Conservation (phyloP, 352 stramenopile genomes). For the Phytophthora idaei region DNA sequence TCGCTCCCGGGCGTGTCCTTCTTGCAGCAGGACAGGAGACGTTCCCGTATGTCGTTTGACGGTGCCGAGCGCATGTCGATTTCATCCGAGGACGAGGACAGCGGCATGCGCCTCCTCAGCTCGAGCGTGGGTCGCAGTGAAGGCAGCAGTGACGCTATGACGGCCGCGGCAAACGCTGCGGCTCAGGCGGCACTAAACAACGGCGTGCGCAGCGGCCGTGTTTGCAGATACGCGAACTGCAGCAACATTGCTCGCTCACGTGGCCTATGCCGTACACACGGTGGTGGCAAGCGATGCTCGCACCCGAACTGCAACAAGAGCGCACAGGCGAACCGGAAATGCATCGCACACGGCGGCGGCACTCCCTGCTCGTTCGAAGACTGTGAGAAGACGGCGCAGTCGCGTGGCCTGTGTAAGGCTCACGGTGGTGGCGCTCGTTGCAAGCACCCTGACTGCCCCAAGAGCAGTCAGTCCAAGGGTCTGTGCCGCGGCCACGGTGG, state of each 20-base stretch:
- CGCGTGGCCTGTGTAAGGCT: conserved; percentile 81
- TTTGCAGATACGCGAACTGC: conserved; percentile 84
- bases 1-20: conserved; percentile 71
- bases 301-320: conserved; percentile 88
- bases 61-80: conserved; percentile 61
- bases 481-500: conserved; percentile 84
- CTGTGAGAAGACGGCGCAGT: conserved; percentile 89
- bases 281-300: conserved; percentile 80
- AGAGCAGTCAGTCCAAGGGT: conserved; percentile 85
- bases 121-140: conserved; percentile 65
- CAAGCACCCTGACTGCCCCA: conserved; percentile 86
- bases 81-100: conserved; percentile 77
- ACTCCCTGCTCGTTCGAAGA: conserved; percentile 86
- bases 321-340: conserved; percentile 89
- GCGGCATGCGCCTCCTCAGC: conserved; percentile 70
- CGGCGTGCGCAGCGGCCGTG: conserved; percentile 60
- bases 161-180: conserved; percentile 26
- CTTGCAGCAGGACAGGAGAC: conserved; percentile 59
- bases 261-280: conserved; percentile 76
- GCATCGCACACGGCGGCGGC: conserved; percentile 84
- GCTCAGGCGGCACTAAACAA: conserved; percentile 33
- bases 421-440: conserved; percentile 83
- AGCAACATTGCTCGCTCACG: conserved; percentile 86
- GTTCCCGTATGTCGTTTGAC: conserved; percentile 71
- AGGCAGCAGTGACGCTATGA: conserved; percentile 44